Evolutionary conservation across 2,329 filamentous ascomycete species (phyloP), one percentile per base, ranked within the genome.

Genomic region (Bipolaris gigantea): DNA sequence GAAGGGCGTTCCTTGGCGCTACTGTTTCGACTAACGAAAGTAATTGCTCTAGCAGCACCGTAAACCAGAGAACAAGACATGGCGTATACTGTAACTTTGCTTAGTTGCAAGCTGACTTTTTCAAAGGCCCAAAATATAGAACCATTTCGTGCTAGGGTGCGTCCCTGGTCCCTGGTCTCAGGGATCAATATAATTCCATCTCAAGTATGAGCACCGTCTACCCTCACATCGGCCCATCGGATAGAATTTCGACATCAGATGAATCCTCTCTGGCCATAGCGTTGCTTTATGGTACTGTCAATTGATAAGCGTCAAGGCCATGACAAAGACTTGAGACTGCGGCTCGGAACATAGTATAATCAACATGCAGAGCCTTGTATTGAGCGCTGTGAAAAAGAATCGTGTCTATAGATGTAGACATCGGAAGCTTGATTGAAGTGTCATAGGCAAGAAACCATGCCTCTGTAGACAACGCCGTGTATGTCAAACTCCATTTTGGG

Each of bases 401-500:
- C 11, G 30, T 21, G 30, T n/a, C 11, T 32, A 15, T 33, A 36
- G 27, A 18, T 47, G 33, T n/a, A 49, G 38, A 38, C n/a, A 39
- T 54, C 21, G 40, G 48, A 50, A 50, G 43, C 18, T 44, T 32
- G 32, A 44, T 38, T 35, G 15, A 21, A 23, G 35, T 52, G 23
- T 27, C 52, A 42, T 51, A 32, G 38, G 35, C 34, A 51, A 21
- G 25, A 38, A 25, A 38, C 19, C n/a, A 55, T 36, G 42, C 30
- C 48, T 42, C 32, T 40, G 23, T 34, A 38, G 32, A 51, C 35
- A 53, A 50, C 41, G 41, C 52, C 41, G 21, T 32, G 27, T 46
- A 25, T 40, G 48, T 51, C 43, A 32, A 51, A 42, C 35, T 42
- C 45, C 36, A 46, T 55, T 55, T 55, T 51, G 18, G 52, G 41